phyloP scores from a whole-genome alignment of 495 filamentous ascomycete species.

The Hypoxylon fragiforme region DNA sequence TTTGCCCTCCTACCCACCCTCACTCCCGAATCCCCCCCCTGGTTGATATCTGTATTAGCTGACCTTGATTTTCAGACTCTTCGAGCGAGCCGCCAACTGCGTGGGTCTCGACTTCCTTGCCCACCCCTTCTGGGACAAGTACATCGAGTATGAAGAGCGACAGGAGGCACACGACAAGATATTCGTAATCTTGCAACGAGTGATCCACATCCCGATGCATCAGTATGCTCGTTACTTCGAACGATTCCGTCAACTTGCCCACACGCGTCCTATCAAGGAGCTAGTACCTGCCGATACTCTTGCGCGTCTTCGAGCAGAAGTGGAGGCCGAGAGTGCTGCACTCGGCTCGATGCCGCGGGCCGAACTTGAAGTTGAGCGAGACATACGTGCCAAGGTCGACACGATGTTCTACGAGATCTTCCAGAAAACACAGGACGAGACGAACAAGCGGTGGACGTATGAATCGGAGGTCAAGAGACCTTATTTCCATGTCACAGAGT shows the following conservation, averaged over 20 bases:
- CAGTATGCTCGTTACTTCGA: constrained; percentile 96
- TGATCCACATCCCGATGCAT: constrained; percentile 94
- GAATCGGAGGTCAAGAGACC: constrained; percentile 94
- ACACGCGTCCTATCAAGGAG: constrained; percentile 71
- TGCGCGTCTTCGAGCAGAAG: constrained; percentile 67
- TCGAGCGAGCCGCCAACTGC: constrained; percentile 82
- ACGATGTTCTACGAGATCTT: constrained; percentile 80
- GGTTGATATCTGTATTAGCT: constrained; percentile 50
- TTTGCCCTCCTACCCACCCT: constrained; percentile 56
- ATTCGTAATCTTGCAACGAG: constrained; percentile 79
- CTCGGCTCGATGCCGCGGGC: constrained; percentile 50
- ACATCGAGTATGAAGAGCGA: constrained; percentile 92
- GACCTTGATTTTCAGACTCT: constrained; percentile 70
- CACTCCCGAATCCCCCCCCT: constrained; percentile 39
- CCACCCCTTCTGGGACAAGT: constrained; percentile 99
- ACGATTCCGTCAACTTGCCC: constrained; percentile 78
- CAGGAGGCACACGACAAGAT: constrained; percentile 85
- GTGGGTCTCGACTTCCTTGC: constrained; percentile 93
- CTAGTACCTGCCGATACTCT: constrained; percentile 70
- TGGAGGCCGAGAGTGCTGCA: constrained; percentile 59
- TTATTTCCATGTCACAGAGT: constrained; percentile 94
- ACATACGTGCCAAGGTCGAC: constrained; percentile 78
- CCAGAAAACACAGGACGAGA: constrained; percentile 80
- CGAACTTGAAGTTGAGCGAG: constrained; percentile 82
- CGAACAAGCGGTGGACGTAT: constrained; percentile 91